Evolutionary conservation across 2,329 filamentous ascomycete genomes (phyloP), one percentile per base, ranked within the genome.

Genomic region (Pseudogymnoascus sp.): DNA sequence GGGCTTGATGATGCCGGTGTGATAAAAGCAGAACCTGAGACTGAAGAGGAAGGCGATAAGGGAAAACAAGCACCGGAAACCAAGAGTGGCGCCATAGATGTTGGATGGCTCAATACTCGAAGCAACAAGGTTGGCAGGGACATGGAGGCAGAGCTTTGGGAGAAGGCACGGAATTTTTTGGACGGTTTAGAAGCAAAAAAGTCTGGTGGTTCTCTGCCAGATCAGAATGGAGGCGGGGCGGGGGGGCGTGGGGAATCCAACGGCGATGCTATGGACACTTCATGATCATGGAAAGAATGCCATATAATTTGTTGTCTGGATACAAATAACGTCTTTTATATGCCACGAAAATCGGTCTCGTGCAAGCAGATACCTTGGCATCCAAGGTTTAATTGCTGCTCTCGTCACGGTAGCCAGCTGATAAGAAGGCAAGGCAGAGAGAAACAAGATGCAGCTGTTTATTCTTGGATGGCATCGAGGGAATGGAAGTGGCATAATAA

Each of bases 61-160:
- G 73, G 48, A 39, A 66, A 66, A 1, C 62, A 71, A 70, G 54
- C 79, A 0, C 73, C 80, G 3, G 77, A 81, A 23, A 73, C 74
- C 72, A 10, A 85, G 36, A 84, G 83, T 8, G 79, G 78, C 28
- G 37, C 61, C 16, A 79, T 97, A 62, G 93, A 97, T 73, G 88
- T 96, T 13, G 93, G 93, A 34, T 93, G 90, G 85, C 77, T 98
- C 70, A 98, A 97, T 73, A 93, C 90, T 71, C 84, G 91, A 64
- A 91, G 90, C 66, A 89, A 90, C 67, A 88, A 88, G 67, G 90
- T 96, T 21, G 90, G 90, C 64, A 85, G 87, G 71, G 89, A 91
- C 67, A 95, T 93, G 81, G 92, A 96, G 73, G 84, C 85, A 1
- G 91, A 97, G 77, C 78, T 96, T 51, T 89, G 93, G 85, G 81